Percentiles rank a stretch among this genome's conserved stretches.
phyloP scores from a whole-genome alignment of 2,329 filamentous ascomycete species.

The Domatiomyces globalis region DNA sequence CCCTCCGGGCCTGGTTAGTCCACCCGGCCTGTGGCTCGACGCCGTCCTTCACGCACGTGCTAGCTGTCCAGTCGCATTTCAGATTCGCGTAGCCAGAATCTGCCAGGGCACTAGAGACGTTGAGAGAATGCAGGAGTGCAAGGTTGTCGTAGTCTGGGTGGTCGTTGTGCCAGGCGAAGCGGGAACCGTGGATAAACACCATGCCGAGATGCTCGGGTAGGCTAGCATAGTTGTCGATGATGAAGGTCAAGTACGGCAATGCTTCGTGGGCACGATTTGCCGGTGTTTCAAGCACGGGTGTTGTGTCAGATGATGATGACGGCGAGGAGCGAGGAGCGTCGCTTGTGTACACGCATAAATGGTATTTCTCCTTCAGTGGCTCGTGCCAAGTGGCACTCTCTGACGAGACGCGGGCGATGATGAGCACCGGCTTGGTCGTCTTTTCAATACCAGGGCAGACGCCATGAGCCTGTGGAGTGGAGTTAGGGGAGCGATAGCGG shows the following conservation, averaged over 20 bases:
- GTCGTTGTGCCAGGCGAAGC: slow-evolving; percentile 35
- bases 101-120: slow-evolving; percentile 27
- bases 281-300: slow-evolving; percentile 27
- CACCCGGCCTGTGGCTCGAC: slow-evolving; percentile 29
- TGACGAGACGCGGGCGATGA: slow-evolving; percentile 30
- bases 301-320: slow-evolving; percentile 10
- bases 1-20: slow-evolving; percentile 27
- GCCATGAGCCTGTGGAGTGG: slow-evolving; percentile 26
- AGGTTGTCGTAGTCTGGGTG: slow-evolving; percentile 32
- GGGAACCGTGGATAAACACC: slow-evolving; percentile 32
- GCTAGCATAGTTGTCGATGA: slow-evolving; percentile 33
- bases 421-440: slow-evolving; percentile 30
- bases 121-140: slow-evolving; percentile 26
- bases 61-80: slow-evolving; percentile 37
- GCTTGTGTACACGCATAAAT: slow-evolving; percentile 33
- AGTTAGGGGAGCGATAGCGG: slow-evolving; percentile 28
- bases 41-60: slow-evolving; percentile 24
- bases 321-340: slow-evolving; percentile 22
- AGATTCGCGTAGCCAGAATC: slow-evolving; percentile 34
- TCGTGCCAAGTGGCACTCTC: slow-evolving; percentile 35
- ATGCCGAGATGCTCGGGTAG: slow-evolving; percentile 23
- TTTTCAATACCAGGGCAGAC: slow-evolving; percentile 29
- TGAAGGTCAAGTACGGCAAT: slow-evolving; percentile 35
- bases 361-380: slow-evolving; percentile 26
- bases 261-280: slow-evolving; percentile 35